Conservation (phyloP, 2,329 filamentous ascomycete genomes). For the Sphaerulina musiva region DNA sequence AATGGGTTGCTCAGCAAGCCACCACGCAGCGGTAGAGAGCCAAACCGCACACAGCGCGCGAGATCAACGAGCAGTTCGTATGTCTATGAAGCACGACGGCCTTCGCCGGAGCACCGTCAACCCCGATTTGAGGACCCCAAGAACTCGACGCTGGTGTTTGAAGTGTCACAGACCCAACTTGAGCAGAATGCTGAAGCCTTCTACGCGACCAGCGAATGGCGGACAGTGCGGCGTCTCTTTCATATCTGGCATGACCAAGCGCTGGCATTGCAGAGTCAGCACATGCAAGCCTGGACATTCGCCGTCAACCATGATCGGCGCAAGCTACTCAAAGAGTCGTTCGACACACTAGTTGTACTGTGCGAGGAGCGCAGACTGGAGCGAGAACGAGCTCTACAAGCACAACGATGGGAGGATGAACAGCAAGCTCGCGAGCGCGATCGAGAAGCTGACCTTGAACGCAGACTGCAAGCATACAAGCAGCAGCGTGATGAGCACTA, state of each 20-base stretch:
- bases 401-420: slow-evolving; percentile 12
- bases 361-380: slow-evolving; percentile 20
- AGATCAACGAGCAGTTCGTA: slow-evolving; percentile 23
- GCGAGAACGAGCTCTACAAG: slow-evolving; percentile 9
- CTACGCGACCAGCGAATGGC: slow-evolving; percentile 18
- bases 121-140: slow-evolving; percentile 16
- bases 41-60: slow-evolving; percentile 13
- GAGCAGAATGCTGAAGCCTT: slow-evolving; percentile 30
- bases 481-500: slow-evolving; percentile 59
- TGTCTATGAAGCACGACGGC: slow-evolving; percentile 5
- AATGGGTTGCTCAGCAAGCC: slow-evolving; percentile 19
- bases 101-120: slow-evolving; percentile 16
- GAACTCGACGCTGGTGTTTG: slow-evolving; percentile 21
- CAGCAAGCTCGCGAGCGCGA: slow-evolving; percentile 15
- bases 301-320: slow-evolving; percentile 47
- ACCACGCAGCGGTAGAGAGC: slow-evolving; percentile 16
- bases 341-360: slow-evolving; percentile 46
- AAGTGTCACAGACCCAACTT: slow-evolving; percentile 26
- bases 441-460: slow-evolving; percentile 11
- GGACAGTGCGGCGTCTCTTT: slow-evolving; percentile 19
- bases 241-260: slow-evolving; percentile 43
- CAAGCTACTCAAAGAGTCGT: slow-evolving; percentile 48
- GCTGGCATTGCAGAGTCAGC: slow-evolving; percentile 25
- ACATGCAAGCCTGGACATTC: slow-evolving; percentile 31
- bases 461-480: slow-evolving; percentile 1